These are phyloP conservation scores for Hysterangium stoloniferum DNA, from an alignment of 768 basidiomycete genomes.

Conservation along the genomic window DNA sequence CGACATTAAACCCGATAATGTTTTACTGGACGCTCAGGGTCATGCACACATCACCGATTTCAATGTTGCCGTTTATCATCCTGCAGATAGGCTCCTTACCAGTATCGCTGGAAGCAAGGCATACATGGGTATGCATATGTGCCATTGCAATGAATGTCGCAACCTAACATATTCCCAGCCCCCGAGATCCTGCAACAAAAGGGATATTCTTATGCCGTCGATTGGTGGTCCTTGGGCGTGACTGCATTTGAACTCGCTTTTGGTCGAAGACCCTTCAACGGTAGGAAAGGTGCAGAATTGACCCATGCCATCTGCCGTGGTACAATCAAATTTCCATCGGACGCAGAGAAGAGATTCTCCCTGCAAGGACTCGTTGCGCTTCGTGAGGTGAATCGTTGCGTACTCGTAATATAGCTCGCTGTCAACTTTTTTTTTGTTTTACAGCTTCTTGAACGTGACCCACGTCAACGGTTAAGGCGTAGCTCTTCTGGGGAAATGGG, in stretches of 20 bases:
- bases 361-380: slow-evolving; percentile 44
- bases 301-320: slow-evolving; percentile 81
- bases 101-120: slow-evolving; percentile 45
- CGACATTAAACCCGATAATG: slow-evolving; percentile 46
- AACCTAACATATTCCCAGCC: slow-evolving; percentile 29
- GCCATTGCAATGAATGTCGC: slow-evolving; percentile 27
- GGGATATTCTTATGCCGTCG: slow-evolving; percentile 89
- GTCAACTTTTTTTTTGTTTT: not conserved
- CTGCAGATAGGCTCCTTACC: slow-evolving; percentile 34
- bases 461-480: slow-evolving; percentile 75
- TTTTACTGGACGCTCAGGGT: slow-evolving; percentile 42
- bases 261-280: slow-evolving; percentile 72
- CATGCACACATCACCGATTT: slow-evolving; percentile 47
- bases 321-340: slow-evolving; percentile 36
- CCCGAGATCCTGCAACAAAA: slow-evolving; percentile 69
- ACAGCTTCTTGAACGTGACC: slow-evolving; percentile 85
- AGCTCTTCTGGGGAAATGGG: slow-evolving; percentile 59
- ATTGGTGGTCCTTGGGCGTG: slow-evolving; percentile 95
- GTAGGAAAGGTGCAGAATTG: slow-evolving; percentile 83
- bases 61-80: slow-evolving; percentile 46
- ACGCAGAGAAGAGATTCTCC: slow-evolving; percentile 62
- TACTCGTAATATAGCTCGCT: not conserved
- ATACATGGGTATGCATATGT: slow-evolving; percentile 48
- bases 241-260: slow-evolving; percentile 85
- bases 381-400: not conserved